Conservation (phyloP, 352 stramenopile genomes). For the Globisporangium megalacanthum region DNA sequence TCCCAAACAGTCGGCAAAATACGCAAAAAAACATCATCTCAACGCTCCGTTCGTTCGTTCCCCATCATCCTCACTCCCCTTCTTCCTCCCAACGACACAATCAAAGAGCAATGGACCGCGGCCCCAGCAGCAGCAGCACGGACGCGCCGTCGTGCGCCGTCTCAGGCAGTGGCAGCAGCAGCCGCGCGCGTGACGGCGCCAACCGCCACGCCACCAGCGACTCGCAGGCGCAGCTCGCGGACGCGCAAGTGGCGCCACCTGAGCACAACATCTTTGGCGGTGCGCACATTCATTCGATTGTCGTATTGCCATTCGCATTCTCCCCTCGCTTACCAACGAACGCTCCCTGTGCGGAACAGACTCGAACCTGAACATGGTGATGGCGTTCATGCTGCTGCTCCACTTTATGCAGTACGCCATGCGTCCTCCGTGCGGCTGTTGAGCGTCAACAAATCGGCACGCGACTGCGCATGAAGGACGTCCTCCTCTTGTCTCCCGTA, state of each 20-base stretch:
- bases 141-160: slow-evolving; percentile 25
- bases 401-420: slow-evolving; percentile 88
- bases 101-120: background rate
- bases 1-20: too few species aligned
- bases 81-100: background rate
- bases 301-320: too few species aligned
- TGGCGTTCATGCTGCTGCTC: slow-evolving; percentile 81
- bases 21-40: too few species aligned
- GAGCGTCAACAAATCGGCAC: slow-evolving; percentile 10
- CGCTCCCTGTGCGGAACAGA: slow-evolving; percentile 21
- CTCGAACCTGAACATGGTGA: slow-evolving; percentile 79
- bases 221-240: slow-evolving; percentile 15
- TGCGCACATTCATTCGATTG: slow-evolving; percentile 14
- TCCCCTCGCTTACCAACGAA: too few species aligned
- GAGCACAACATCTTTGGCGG: slow-evolving; percentile 86
- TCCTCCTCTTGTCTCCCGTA: too few species aligned
- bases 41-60: too few species aligned
- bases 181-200: slow-evolving; percentile 2
- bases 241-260: slow-evolving; percentile 16
- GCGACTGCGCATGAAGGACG: too few species aligned
- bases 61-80: too few species aligned
- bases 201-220: slow-evolving; percentile 11
- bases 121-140: background rate
- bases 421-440: slow-evolving; percentile 78
- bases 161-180: slow-evolving; percentile 16